Conservation (phyloP, 2,329 filamentous ascomycete species). For the Stemphylium beticola region DNA sequence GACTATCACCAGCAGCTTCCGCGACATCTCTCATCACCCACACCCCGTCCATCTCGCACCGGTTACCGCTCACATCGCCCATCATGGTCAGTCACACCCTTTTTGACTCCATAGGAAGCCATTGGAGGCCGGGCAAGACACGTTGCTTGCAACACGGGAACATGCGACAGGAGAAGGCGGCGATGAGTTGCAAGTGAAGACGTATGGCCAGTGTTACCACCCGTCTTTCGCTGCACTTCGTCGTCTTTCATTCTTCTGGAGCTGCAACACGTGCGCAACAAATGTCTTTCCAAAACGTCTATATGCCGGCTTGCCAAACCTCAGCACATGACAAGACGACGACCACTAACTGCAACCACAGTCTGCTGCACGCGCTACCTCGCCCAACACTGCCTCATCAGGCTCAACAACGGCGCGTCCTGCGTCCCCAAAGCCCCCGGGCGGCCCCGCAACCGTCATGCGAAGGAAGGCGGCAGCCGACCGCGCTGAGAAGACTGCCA, state of each 20-base stretch:
- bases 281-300: background rate
- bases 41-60: conserved; percentile 5
- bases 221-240: background rate
- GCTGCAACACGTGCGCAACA: background rate
- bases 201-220: background rate
- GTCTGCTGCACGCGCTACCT: conserved; percentile 42
- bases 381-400: conserved; percentile 53
- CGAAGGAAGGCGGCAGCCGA: conserved; percentile 94
- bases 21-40: conserved; percentile 14
- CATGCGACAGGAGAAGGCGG: conserved; percentile 10
- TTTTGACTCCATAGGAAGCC: background rate
- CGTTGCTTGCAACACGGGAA: conserved; percentile 5
- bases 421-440: conserved; percentile 86
- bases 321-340: conserved; percentile 1
- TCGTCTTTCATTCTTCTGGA: background rate
- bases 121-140: conserved; percentile 9
- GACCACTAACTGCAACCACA: conserved; percentile 5
- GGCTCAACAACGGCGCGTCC: conserved; percentile 77
- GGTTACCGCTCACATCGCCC: conserved; percentile 7
- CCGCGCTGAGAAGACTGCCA: conserved; percentile 96
- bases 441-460: conserved; percentile 93
- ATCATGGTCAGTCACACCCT: conserved; percentile 27
- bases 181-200: background rate
- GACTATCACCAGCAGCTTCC: conserved; percentile 21
- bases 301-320: background rate